Evolutionary conservation across 352 stramenopile species (phyloP), one percentile per base, ranked within the genome.

Genomic region (Globisporangium nodosum): DNA sequence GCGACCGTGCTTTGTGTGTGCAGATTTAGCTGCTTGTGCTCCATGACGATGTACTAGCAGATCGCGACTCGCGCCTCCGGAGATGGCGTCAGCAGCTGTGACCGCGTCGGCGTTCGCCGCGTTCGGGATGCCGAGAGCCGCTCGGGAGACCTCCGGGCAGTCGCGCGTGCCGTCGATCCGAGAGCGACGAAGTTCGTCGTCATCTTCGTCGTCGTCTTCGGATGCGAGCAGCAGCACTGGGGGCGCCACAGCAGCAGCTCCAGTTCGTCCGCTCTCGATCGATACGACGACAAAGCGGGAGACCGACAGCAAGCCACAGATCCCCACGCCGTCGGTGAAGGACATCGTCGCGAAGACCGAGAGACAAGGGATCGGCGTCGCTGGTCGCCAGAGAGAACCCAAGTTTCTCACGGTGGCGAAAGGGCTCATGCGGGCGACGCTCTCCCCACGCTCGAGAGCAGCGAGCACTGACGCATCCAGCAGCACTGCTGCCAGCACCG

Each of bases 351-450:
- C 20, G n/a, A 52, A 52, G 30, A 37, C 48, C 30, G 48, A 52
- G 48, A 52, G 21, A 24, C 24, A 37, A 15, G 12, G 3, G 12
- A 18, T 43, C 12, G 37, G 0, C 2, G 13, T 43, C 37, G 37
- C 37, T 5, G 37, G 37, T 6, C 37, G 37, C 37, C 37, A 43
- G 37, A 13, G 35, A 54, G 58, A 58, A 24, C 58, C 47, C 20
- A 64, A 64, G 31, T 35, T 59, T n/a, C 20, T 64, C 31, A 35
- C 46, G 0, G 56, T 57, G 8, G 49, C 61, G 11, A 60, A 40
- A 48, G 50, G 31, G 13, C 43, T 65, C 30, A 16, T 56, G 30
- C 37, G 42, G 6, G 35, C 52, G 24, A 37, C 50, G 12, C 57
- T 52, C 18, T 64, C 56, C 1, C 56, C 61, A 18, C 48, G 50